Evolutionary conservation across 2,329 filamentous ascomycete genomes (phyloP).

Genomic region (Phialophora verrucosa): DNA sequence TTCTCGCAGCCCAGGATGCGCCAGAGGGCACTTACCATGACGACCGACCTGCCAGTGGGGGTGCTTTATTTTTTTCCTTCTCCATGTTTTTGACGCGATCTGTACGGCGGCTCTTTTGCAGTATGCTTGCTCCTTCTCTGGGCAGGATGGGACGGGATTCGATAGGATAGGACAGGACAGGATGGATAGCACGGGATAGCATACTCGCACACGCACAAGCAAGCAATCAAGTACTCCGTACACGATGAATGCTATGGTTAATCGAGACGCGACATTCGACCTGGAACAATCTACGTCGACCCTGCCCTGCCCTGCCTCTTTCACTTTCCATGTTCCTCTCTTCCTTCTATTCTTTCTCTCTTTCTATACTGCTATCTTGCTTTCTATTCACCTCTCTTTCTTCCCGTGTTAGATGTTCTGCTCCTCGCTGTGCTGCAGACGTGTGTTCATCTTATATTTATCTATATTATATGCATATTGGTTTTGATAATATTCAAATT

Average conservation of each 20-base stretch:
- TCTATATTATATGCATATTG: no score
- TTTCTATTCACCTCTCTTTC: no score
- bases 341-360: not conserved
- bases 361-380: not conserved
- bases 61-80: not conserved
- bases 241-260: conserved; percentile 1
- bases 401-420: not conserved
- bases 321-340: not conserved
- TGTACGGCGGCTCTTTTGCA: not conserved
- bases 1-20: not conserved
- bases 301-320: not conserved
- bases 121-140: not conserved
- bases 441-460: no score
- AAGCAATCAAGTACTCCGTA: not conserved
- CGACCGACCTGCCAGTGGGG: not conserved
- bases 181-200: not conserved
- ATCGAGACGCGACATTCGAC: not conserved
- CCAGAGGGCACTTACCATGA: not conserved
- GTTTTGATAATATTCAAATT: no score
- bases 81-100: not conserved
- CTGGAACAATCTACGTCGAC: not conserved
- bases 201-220: not conserved
- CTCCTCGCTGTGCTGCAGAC: not conserved
- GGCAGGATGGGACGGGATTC: not conserved
- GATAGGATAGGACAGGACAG: not conserved